These are phyloP conservation scores for Curvularia sp. DNA, from an alignment of 2,329 filamentous ascomycete genomes.

Conservation along the genomic window DNA sequence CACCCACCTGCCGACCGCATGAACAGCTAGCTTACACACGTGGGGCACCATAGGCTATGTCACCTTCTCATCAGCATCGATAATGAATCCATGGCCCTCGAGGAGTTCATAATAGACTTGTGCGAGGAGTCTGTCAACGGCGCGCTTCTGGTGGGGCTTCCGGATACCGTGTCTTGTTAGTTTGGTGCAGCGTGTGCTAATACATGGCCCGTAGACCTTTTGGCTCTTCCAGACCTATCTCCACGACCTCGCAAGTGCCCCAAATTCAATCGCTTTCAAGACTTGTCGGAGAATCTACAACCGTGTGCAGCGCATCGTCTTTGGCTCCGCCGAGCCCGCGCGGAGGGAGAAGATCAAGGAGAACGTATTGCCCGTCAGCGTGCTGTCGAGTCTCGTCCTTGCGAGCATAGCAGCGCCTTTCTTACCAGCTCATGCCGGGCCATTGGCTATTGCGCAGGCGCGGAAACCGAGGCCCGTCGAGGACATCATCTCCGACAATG, in stretches of 20 bases:
- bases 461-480: conserved; percentile 72
- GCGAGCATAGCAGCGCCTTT: conserved; percentile 77
- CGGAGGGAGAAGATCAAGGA: conserved; percentile 79
- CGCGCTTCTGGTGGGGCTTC: conserved; percentile 72
- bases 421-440: conserved; percentile 78
- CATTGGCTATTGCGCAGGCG: conserved; percentile 81
- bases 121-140: conserved; percentile 89
- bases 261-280: conserved; percentile 78
- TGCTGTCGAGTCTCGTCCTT: conserved; percentile 80
- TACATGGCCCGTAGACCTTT: conserved; percentile 69
- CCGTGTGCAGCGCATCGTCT: conserved; percentile 86
- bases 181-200: conserved; percentile 33
- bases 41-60: conserved; percentile 62
- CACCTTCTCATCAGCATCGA: conserved; percentile 87
- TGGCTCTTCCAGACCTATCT: conserved; percentile 91
- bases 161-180: conserved; percentile 29
- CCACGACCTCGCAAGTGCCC: conserved; percentile 77
- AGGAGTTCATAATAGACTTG: conserved; percentile 84
- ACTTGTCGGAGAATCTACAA: conserved; percentile 86
- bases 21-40: conserved; percentile 51
- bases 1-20: conserved; percentile 19
- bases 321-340: conserved; percentile 73
- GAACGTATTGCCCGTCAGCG: conserved; percentile 79
- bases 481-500: conserved; percentile 67
- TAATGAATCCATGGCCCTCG: conserved; percentile 89